phyloP scores from a whole-genome alignment of 1,284 basidiomycete genomes.

The Boletus calvinii region DNA sequence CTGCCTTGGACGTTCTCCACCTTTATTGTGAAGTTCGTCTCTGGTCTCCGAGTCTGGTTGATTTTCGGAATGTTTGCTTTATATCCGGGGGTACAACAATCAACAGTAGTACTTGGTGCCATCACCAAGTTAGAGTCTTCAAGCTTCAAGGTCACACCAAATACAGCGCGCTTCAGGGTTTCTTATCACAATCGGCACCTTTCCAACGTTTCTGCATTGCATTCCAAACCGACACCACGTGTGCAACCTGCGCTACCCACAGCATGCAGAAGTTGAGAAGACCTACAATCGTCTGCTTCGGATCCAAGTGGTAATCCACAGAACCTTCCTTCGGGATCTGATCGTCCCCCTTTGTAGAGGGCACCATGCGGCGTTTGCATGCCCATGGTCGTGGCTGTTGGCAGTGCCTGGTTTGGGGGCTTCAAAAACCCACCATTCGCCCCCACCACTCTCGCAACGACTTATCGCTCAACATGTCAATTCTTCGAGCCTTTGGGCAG shows the following conservation, averaged over 20 bases:
- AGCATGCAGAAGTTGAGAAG: conserved; percentile 26
- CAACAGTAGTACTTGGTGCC: not conserved
- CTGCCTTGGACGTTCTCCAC: not conserved
- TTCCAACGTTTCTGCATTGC: conserved; percentile 1
- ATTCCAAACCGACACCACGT: conserved; percentile 1
- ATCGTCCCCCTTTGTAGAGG: conserved; percentile 6
- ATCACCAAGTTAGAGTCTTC: not conserved
- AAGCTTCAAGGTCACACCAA: not conserved
- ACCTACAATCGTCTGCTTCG: not conserved
- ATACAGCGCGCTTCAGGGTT: not conserved
- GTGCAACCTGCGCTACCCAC: conserved; percentile 8
- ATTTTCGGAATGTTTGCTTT: not conserved
- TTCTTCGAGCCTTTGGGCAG: conserved; percentile 27
- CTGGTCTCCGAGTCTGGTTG: too few relatives aligned
- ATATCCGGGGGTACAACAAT: not conserved
- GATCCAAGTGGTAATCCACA: conserved; percentile 10
- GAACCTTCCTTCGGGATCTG: conserved; percentile 20
- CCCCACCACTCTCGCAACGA: not conserved
- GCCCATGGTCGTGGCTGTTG: conserved; percentile 16
- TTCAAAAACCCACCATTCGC: conserved; percentile 19
- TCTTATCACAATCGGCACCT: not conserved
- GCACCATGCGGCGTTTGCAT: conserved; percentile 25
- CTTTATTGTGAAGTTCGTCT: not conserved
- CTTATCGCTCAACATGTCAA: conserved; percentile 20
- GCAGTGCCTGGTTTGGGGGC: not conserved